These are phyloP conservation scores for Xylona heveae DNA, from an alignment of 495 filamentous ascomycete species.

Conservation along the genomic window DNA sequence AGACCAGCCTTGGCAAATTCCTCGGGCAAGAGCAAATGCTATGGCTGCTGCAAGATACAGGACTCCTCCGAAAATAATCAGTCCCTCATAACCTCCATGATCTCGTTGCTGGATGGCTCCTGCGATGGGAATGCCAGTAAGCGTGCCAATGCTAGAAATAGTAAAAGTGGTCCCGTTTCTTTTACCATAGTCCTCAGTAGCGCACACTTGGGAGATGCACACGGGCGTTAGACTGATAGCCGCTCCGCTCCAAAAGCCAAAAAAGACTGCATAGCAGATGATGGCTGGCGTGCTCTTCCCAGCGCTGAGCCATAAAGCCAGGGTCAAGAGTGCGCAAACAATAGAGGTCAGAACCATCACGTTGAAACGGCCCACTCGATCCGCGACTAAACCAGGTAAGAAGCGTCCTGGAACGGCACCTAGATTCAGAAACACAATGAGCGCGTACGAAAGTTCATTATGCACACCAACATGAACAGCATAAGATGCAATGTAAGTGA, in stretches of 20 bases:
- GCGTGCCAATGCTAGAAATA: background rate
- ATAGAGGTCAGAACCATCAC: background rate
- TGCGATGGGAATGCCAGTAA: background rate
- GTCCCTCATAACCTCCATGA: background rate
- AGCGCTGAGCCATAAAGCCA: background rate
- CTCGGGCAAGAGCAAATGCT: background rate
- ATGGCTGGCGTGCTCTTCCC: background rate
- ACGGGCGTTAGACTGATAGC: background rate
- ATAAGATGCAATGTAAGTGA: background rate
- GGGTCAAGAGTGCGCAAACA: background rate
- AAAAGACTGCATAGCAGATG: slow-evolving; percentile 1
- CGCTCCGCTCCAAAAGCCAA: background rate
- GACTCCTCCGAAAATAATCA: background rate
- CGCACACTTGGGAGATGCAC: background rate
- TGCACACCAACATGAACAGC: background rate
- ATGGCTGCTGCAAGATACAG: background rate
- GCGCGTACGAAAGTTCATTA: background rate
- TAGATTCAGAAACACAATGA: background rate
- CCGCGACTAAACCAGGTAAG: background rate
- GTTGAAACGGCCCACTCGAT: background rate
- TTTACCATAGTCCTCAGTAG: background rate
- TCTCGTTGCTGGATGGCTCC: slow-evolving; percentile 2
- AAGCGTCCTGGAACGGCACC: background rate
- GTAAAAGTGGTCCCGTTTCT: background rate
- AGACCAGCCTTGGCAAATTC: background rate